Percentiles rank a stretch among this genome's conserved stretches.
Conservation (phyloP, 2,329 filamentous ascomycete species). For the Coleophoma crateriformis region DNA sequence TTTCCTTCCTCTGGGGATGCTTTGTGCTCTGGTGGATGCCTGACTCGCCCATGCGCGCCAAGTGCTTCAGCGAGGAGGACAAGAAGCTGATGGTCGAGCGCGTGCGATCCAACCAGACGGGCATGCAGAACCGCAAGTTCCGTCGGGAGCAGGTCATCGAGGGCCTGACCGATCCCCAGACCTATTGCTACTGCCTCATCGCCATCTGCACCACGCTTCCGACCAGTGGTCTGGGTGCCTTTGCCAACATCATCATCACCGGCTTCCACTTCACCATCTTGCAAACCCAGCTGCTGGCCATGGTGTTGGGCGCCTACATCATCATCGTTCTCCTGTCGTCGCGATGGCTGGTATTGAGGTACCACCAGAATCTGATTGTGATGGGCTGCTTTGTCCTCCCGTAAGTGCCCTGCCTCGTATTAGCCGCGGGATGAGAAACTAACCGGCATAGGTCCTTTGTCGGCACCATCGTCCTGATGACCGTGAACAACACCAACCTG, state of each 20-base stretch:
- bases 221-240: conserved; percentile 66
- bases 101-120: conserved; percentile 51
- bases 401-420: conserved; percentile 33
- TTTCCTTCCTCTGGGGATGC: conserved; percentile 37
- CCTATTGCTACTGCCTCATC: conserved; percentile 59
- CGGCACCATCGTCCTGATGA: conserved; percentile 69
- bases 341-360: conserved; percentile 63
- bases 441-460: conserved; percentile 51
- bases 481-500: conserved; percentile 51
- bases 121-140: conserved; percentile 46
- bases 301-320: conserved; percentile 71
- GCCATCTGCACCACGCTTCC: conserved; percentile 68
- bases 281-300: conserved; percentile 67
- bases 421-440: not conserved
- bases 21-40: conserved; percentile 41
- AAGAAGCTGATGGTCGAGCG: conserved; percentile 44
- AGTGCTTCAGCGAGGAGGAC: conserved; percentile 33
- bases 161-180: conserved; percentile 56
- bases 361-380: conserved; percentile 59
- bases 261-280: conserved; percentile 60
- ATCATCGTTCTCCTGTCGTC: conserved; percentile 64
- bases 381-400: conserved; percentile 64
- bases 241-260: conserved; percentile 69
- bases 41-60: conserved; percentile 42
- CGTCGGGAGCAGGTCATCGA: conserved; percentile 44